Conservation (phyloP, 345 rosid genomes). For the Eucalyptus regnans region DNA sequence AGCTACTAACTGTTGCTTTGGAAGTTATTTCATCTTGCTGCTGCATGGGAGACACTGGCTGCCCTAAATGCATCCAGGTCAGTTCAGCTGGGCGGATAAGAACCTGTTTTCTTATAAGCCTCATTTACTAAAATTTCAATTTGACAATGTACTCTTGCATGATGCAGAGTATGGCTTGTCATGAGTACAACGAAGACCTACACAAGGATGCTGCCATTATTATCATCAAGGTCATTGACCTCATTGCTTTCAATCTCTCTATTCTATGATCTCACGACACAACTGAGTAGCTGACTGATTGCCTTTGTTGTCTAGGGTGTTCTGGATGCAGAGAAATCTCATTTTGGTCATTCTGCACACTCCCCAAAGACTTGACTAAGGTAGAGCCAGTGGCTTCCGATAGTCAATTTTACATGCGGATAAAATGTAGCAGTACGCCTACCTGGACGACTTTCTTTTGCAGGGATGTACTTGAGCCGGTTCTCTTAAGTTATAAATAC, state of each 20-base stretch:
- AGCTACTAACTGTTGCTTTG: conserved; percentile 60
- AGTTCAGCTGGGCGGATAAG: background rate
- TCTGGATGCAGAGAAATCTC: conserved; percentile 45
- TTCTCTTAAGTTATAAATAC: background rate
- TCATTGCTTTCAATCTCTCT: background rate
- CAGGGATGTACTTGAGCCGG: background rate
- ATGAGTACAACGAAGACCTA: conserved; percentile 62
- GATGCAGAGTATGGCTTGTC: conserved; percentile 54
- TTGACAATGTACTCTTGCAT: background rate
- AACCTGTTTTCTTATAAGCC: background rate
- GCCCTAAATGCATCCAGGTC: conserved; percentile 86
- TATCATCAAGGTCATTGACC: conserved; percentile 46
- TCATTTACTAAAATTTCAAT: background rate
- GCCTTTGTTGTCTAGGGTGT: conserved; percentile 30
- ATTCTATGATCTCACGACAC: background rate
- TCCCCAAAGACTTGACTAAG: background rate
- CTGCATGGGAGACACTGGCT: conserved; percentile 56
- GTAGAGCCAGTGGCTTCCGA: background rate
- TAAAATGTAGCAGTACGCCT: background rate
- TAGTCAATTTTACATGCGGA: background rate
- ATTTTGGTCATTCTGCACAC: conserved; percentile 15
- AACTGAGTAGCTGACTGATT: background rate
- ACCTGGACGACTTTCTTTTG: background rate
- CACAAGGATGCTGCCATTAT: conserved; percentile 72
- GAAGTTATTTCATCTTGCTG: conserved; percentile 55